phyloP scores from a whole-genome alignment of 352 stramenopile genomes.

The Thalassiosira livingstoniorum region DNA sequence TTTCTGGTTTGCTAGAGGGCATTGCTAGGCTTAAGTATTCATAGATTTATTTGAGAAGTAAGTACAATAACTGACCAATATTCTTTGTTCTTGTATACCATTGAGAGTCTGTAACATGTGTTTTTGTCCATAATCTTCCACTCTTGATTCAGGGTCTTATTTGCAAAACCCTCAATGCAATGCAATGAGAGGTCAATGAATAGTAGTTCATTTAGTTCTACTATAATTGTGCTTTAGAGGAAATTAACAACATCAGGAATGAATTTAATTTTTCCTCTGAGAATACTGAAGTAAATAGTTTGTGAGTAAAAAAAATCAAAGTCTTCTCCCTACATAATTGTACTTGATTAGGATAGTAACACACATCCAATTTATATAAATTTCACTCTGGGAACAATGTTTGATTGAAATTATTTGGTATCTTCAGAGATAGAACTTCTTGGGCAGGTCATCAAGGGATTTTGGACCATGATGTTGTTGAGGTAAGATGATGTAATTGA shows the following conservation, averaged over 20 bases:
- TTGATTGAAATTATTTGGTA: conserved; percentile 9
- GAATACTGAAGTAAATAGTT: not conserved
- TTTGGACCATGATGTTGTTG: not conserved
- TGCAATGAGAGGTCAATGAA: conserved; percentile 3
- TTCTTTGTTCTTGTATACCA: conserved; percentile 27
- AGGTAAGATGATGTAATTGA: conserved; percentile 17
- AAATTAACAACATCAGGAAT: conserved; percentile 15
- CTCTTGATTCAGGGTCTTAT: conserved; percentile 13
- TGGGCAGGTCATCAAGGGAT: conserved; percentile 14
- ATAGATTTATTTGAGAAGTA: conserved; percentile 7
- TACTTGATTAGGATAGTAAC: conserved; percentile 28
- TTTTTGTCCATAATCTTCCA: not conserved
- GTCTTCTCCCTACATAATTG: conserved; percentile 19
- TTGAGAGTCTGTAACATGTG: conserved; percentile 15
- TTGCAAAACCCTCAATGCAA: conserved; percentile 20
- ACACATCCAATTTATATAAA: conserved; percentile 17
- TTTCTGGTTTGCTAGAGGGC: not conserved
- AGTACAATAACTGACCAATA: conserved; percentile 27
- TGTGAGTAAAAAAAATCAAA: conserved; percentile 23
- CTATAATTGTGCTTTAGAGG: conserved; percentile 16
- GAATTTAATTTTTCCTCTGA: not conserved
- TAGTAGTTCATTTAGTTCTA: conserved; percentile 7
- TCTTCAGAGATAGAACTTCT: conserved; percentile 16
- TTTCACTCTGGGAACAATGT: conserved; percentile 24
- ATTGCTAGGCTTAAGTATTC: conserved; percentile 10